Conservation (phyloP, 495 filamentous ascomycete species). For the Hypomontagnella submonticulosa region DNA sequence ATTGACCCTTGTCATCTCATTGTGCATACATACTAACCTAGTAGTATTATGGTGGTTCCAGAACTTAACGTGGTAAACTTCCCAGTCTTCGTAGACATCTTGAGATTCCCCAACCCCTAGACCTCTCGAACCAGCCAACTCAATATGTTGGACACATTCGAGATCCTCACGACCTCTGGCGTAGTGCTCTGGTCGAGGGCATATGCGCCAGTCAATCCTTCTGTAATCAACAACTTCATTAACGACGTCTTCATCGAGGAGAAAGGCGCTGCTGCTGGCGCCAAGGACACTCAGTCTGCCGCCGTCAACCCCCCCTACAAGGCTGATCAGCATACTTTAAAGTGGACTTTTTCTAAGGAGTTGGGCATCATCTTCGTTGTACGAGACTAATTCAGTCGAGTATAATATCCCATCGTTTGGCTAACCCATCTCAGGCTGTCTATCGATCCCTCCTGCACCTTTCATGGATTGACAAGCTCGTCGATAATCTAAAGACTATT, state of each 20-base stretch:
- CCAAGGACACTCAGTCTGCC: constrained; percentile 67
- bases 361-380: constrained; percentile 96
- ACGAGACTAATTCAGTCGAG: constrained; percentile 49
- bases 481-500: constrained; percentile 91
- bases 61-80: constrained; percentile 1
- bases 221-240: constrained; percentile 93
- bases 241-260: constrained; percentile 98
- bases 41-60: constrained; percentile 21
- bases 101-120: not conserved
- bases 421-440: constrained; percentile 73
- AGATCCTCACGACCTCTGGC: constrained; percentile 94
- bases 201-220: constrained; percentile 80
- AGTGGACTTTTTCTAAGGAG: constrained; percentile 93
- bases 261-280: constrained; percentile 68
- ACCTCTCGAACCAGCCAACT: not conserved
- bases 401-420: constrained; percentile 1
- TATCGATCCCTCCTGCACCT: constrained; percentile 95
- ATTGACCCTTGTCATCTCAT: constrained; percentile 26
- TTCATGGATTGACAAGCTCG: constrained; percentile 95
- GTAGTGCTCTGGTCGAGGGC: constrained; percentile 96
- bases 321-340: constrained; percentile 93
- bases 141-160: constrained; percentile 92
- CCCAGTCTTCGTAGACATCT: too few species aligned
- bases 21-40: too few species aligned
- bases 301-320: constrained; percentile 77